Evolutionary conservation across 208 protist species (phyloP), one percentile per base, ranked within the genome.

Genomic region (Phytomonas francai): DNA sequence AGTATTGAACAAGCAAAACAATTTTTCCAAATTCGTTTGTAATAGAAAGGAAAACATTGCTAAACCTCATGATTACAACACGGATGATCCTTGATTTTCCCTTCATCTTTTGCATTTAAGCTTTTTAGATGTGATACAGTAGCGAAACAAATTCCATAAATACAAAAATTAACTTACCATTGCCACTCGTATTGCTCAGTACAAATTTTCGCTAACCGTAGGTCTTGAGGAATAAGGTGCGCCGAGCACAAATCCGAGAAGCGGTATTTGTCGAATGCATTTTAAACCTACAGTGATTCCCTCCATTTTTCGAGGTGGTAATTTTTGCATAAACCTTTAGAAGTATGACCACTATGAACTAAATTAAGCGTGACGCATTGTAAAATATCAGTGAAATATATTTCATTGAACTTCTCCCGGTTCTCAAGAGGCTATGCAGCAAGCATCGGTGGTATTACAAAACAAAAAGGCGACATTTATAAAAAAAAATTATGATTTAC

Each of bases 51-150:
- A 49, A 49, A 49, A 49, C 14, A 49, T 19, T 49, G 39, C 4
- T 19, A 9, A 3, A 9, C 14, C 39, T 22, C 12, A 6, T 19
- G 39, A 49, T 49, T 12, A 19, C 39, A 49, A 12, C 2, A 19
- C 16, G 2, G 39, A 3, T 49, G 6, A 49, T 49, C 16, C 14
- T 49, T 49, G 39, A 49, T 9, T 49, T 33, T 33, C 14, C 11
- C 3, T 61, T 30, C 57, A 34, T 12, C 7, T 33, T 67, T 54
- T 67, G 56, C 42, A 34, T 39, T 63, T 63, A 49, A 28, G 4
- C 57, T 22, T 19, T 61, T 34, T 28, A 3, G 3, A 61, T 61
- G 22, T 29, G 14, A 34, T 61, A 6, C 2, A 6, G 12, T 61
- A 61, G 28, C 22, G 16, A 61, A 7, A 61, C 3, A 61, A 61